phyloP scores from a whole-genome alignment of 257 asterid genomes.

The Phtheirospermum japonicum region DNA sequence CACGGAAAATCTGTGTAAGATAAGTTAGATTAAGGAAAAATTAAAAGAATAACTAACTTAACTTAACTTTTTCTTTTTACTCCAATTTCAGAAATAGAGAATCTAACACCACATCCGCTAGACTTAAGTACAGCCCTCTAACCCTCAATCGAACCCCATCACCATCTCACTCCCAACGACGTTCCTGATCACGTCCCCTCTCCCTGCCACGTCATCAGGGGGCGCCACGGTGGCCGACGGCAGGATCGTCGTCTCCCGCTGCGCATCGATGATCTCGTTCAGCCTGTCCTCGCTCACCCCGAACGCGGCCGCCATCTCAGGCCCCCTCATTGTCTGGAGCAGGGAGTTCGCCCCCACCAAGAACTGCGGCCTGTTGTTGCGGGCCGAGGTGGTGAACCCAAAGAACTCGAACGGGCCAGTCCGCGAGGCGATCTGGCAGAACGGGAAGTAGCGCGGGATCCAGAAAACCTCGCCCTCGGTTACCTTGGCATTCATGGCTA shows the following conservation, averaged over 20 bases:
- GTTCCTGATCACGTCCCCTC: slow-evolving; percentile 29
- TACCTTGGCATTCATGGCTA: slow-evolving; percentile 77
- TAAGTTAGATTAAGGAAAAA: too few species aligned
- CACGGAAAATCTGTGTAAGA: too few species aligned
- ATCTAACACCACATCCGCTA: background rate
- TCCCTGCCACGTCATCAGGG: slow-evolving; percentile 25
- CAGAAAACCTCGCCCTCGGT: slow-evolving; percentile 70
- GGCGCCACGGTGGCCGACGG: slow-evolving; percentile 55
- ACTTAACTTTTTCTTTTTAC: too few species aligned
- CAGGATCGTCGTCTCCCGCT: slow-evolving; percentile 47
- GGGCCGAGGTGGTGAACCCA: slow-evolving; percentile 74
- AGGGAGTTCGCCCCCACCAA: slow-evolving; percentile 62
- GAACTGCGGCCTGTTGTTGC: slow-evolving; percentile 75
- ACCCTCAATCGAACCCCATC: slow-evolving; percentile 33
- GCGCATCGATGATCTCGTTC: slow-evolving; percentile 42
- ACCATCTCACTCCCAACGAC: slow-evolving; percentile 40
- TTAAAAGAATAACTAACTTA: too few species aligned
- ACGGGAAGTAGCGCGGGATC: slow-evolving; percentile 79
- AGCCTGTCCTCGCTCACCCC: slow-evolving; percentile 58
- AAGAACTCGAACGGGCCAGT: slow-evolving; percentile 80
- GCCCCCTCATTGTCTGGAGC: slow-evolving; percentile 51
- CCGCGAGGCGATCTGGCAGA: slow-evolving; percentile 87
- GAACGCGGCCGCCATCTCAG: slow-evolving; percentile 68
- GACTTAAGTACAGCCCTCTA: background rate
- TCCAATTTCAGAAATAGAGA: slow-evolving; percentile 2